These are phyloP conservation scores for Trichoderma sp. DNA, from an alignment of 2,329 filamentous ascomycete species.

Conservation along the genomic window DNA sequence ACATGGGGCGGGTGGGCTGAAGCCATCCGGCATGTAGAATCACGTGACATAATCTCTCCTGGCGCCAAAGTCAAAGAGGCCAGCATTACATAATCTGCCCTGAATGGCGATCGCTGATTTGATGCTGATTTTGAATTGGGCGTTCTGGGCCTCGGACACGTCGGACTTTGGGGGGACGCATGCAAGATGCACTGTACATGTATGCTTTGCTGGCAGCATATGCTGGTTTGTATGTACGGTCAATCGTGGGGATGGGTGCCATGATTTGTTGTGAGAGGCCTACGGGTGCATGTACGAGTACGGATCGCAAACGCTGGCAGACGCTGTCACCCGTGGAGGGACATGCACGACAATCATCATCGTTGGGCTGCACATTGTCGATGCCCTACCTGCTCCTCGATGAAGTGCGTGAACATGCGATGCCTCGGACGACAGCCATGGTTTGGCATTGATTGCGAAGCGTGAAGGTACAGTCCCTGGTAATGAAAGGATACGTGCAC, in stretches of 20 bases:
- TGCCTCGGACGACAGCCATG: background rate
- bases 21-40: constrained; percentile 2
- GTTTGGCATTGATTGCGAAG: background rate
- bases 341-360: background rate
- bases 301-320: background rate
- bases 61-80: background rate
- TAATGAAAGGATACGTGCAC: background rate
- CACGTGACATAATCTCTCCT: constrained; percentile 17
- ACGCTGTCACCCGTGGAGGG: background rate
- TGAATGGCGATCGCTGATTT: background rate
- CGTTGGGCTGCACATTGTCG: background rate
- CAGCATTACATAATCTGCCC: constrained; percentile 5
- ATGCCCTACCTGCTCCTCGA: background rate
- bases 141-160: constrained; percentile 12
- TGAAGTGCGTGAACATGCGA: background rate
- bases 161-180: constrained; percentile 6
- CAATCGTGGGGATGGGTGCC: background rate
- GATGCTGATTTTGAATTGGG: background rate
- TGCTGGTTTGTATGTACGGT: background rate
- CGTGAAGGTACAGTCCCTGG: background rate
- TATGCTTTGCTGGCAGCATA: constrained; percentile 18
- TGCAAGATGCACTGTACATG: background rate
- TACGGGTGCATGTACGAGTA: background rate
- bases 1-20: constrained; percentile 10
- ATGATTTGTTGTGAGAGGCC: background rate